phyloP scores from a whole-genome alignment of 1,139 yeast genomes.

The Nakaseomyces delphensis region DNA sequence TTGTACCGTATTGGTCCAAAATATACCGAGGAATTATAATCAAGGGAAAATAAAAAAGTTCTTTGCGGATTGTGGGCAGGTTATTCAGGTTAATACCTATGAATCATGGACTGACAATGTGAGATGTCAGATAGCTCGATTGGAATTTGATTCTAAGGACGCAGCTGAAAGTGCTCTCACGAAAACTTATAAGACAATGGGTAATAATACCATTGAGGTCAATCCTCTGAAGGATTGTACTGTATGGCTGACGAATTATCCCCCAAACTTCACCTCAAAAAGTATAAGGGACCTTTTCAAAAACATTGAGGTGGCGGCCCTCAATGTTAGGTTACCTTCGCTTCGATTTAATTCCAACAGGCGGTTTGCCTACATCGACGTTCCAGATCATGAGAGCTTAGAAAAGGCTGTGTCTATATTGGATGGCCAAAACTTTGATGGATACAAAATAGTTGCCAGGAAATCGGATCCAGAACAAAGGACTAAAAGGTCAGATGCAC shows the following conservation, averaged over 20 bases:
- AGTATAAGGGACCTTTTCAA: constrained; percentile 40
- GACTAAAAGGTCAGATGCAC: constrained; percentile 36
- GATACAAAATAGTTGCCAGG: constrained; percentile 42
- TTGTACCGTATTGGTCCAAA: constrained; percentile 25
- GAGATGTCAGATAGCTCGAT: constrained; percentile 33
- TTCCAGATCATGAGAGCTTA: constrained; percentile 38
- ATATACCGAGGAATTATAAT: constrained; percentile 30
- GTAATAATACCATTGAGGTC: constrained; percentile 40
- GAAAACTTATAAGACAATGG: constrained; percentile 43
- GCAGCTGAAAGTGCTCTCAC: constrained; percentile 55
- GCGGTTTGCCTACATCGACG: constrained; percentile 71
- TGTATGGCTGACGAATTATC: constrained; percentile 51
- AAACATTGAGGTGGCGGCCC: constrained; percentile 36
- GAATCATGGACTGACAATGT: constrained; percentile 20
- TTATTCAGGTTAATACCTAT: constrained; percentile 33
- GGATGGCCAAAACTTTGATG: constrained; percentile 35
- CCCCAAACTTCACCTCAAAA: constrained; percentile 43
- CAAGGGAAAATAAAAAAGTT: constrained; percentile 33
- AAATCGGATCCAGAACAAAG: constrained; percentile 46
- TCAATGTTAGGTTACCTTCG: constrained; percentile 61
- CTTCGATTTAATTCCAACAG: constrained; percentile 48
- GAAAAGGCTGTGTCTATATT: constrained; percentile 37
- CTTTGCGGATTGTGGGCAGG: constrained; percentile 57
- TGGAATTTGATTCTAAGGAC: constrained; percentile 48
- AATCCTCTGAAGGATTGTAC: constrained; percentile 29